Conservation (phyloP, 257 asterid genomes). For the Solanum bulbocastanum region DNA sequence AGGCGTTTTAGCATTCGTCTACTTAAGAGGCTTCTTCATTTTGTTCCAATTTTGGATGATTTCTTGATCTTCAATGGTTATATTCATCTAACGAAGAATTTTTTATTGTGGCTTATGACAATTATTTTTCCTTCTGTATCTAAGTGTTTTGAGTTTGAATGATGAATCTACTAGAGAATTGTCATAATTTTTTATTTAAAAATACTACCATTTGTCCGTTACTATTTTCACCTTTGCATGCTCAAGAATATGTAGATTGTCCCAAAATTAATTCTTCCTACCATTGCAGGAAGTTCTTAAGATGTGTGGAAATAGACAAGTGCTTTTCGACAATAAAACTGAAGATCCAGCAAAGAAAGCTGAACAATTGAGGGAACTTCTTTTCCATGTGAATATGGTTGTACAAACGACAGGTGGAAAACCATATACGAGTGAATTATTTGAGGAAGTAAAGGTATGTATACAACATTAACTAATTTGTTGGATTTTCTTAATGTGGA, state of each 20-base stretch:
- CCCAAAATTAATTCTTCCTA: neutral
- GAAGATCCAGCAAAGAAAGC: slow-evolving; percentile 24
- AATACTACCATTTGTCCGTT: neutral
- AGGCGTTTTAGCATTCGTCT: neutral
- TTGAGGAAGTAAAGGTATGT: slow-evolving; percentile 33
- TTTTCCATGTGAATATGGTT: slow-evolving; percentile 38
- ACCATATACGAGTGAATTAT: slow-evolving; percentile 43
- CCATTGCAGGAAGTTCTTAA: slow-evolving; percentile 32
- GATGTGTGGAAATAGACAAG: slow-evolving; percentile 54
- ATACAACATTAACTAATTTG: neutral
- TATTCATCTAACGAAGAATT: neutral
- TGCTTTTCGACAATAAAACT: slow-evolving; percentile 56
- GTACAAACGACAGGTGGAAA: slow-evolving; percentile 33
- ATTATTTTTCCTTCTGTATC: neutral
- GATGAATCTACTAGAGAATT: neutral
- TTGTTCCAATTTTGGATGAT: neutral
- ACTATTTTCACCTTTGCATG: neutral
- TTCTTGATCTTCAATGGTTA: neutral
- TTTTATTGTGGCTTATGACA: neutral
- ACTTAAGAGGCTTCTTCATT: neutral
- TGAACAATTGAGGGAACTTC: slow-evolving; percentile 34
- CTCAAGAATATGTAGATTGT: neutral
- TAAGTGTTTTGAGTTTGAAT: neutral
- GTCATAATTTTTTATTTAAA: neutral
- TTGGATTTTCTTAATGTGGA: neutral